Base-by-base conservation (phyloP, 2,329 filamentous ascomycete species). In the Sporothrix inflata region DNA sequence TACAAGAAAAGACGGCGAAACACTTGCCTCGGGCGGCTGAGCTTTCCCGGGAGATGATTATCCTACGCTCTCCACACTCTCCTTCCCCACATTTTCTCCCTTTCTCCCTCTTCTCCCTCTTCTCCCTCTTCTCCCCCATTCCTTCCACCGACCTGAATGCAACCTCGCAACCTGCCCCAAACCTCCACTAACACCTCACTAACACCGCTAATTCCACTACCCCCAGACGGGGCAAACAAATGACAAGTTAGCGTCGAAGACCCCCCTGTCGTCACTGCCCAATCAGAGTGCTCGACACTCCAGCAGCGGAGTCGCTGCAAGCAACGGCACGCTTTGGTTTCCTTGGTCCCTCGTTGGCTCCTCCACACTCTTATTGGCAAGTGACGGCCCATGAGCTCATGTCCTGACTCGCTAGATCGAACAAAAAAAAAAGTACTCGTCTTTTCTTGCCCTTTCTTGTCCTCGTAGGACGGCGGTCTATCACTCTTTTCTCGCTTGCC, bases 11-110 rank as follows among this genome's bases (percentile, higher is more conserved):
- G 16, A 34, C 14, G 49, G 49, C 47, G 49, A 69, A 42, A 57
- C 66, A 69, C 34, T 45, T 55, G 67, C 67, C 67, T 57, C 40
- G 34, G 47, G 34, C 55, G 69, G 69, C 47, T 30, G 69, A 71
- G 45, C n/a, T 71, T 71, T 65, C 69, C 57, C 57, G 69, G 65
- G 19, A 27, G 3, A 6, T 21, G 30, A 34, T 34, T 40, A 7
- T 34, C 27, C 45, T 30, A 40, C 2, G 19, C 57, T 53, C 34
- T 42, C 66, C 66, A 42, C 66, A 68, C 45, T 68, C 7, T n/a
- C 11, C 49, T 40, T 40, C 66, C 7, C 49, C 66, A 53, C n/a
- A 19, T 24, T 69, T 38, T 16, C 19, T 63, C 57, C 34, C 57
- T 63, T 24, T 40, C 21, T 5, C 19, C 42, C 11, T 61, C n/a